Evolutionary conservation across 2,329 filamentous ascomycete genomes (phyloP), one percentile per base, ranked within the genome.

Genomic region (Trichoderma sp.): DNA sequence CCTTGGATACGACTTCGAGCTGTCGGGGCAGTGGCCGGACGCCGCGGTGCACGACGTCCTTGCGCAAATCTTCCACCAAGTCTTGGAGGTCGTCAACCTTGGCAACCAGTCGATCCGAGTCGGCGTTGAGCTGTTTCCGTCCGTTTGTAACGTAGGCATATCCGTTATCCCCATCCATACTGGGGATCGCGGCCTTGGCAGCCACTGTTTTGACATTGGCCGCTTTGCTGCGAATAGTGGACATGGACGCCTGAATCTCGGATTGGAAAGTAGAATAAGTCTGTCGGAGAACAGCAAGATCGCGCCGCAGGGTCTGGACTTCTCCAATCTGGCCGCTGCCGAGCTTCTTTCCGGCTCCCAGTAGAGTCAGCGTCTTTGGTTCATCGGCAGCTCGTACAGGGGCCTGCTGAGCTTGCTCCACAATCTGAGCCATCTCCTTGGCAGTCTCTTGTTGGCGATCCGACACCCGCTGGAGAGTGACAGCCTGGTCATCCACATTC

Each of bases 61-160:
- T 98, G 70, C 96, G 93, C 54, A 99, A 86, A 77, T 99, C 96
- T 79, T 99, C 96, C 24, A 99, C 93, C 66, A 96, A 85, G 79
- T 99, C 96, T 81, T 98, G 96, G n/a, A 99, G 86, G 76, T 98
- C 95, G 77, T 99, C 96, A 13, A 99, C 96, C 76, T 93, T 91
- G 73, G 89, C 91, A 73, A 99, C 94, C 68, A 99, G 89, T 71
- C 90, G 90, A 79, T 98, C 95, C 0, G 93, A 97, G 77, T 98
- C 95, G 30, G 90, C 85, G 61, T 91, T 92, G 70, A 99, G 88
- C 69, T 90, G 87, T 80, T 97, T 97, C 78, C 97, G 96, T 59
- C 95, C 95, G 43, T 85, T 87, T 73, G 91, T 90, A 73, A 99
- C 93, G 75, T 97, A 96, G 10, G 89, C 85, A 72, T 94, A 91